Evolutionary conservation across 169 alveolate genomes (phyloP).

Genomic region (Cryptosporidium felis): DNA sequence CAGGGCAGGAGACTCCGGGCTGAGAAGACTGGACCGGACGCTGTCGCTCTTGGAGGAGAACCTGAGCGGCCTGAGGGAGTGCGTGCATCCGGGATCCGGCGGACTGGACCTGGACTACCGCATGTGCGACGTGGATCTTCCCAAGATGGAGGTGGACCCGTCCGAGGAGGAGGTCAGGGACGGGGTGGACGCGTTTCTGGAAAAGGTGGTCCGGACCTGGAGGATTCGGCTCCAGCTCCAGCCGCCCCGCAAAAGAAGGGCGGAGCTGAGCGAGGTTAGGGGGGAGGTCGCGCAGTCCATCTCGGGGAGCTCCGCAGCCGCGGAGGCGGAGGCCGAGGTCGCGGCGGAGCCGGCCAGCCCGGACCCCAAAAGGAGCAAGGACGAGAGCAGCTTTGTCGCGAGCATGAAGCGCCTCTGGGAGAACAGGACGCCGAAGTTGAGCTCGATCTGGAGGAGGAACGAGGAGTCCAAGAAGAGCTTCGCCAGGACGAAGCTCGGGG

Average conservation of each 20-base stretch:
- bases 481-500: not conserved
- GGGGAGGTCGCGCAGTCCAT: not conserved
- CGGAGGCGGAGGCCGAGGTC: not conserved
- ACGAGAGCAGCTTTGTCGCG: constrained; percentile 61
- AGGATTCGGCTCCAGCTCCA: not conserved
- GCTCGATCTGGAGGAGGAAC: constrained; percentile 47
- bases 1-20: constrained; percentile 8
- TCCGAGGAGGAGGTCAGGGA: constrained; percentile 4
- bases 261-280: not conserved
- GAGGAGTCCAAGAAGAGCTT: not conserved
- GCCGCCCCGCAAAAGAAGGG: no score
- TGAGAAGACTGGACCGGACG: constrained; percentile 13
- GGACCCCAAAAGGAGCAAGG: constrained; percentile 32
- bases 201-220: not conserved
- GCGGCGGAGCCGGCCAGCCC: constrained; percentile 16
- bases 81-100: no score
- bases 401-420: constrained; percentile 67
- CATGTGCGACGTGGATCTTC: constrained; percentile 61
- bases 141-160: constrained; percentile 49
- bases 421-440: constrained; percentile 49
- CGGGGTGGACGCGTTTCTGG: not conserved
- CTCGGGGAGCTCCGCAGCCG: no score
- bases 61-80: not conserved
- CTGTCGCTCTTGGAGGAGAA: not conserved
- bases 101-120: constrained; percentile 30